A percentile compares a stretch with the other conserved stretches of the same genome.
Conservation (phyloP, 805 yeast species). For the Candida cerambycidarum region DNA sequence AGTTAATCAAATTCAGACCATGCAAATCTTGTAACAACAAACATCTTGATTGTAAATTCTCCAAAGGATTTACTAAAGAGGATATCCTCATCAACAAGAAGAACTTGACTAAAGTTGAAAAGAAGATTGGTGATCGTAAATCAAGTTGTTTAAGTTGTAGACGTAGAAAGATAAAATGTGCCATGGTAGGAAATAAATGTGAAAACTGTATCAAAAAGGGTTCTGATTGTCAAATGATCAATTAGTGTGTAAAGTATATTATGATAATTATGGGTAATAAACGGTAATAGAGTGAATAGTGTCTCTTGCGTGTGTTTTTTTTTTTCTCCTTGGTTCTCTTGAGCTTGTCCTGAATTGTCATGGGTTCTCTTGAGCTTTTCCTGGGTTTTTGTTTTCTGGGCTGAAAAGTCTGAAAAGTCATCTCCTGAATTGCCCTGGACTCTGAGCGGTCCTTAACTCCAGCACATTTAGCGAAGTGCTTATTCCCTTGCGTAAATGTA, state of each 20-base stretch:
- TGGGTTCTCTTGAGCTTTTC: too few relatives aligned
- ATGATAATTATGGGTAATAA: constrained; percentile 4
- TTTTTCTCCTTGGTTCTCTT: not conserved
- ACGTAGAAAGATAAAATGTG: constrained; percentile 45
- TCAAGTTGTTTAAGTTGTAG: constrained; percentile 42
- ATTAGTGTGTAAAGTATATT: too few relatives aligned
- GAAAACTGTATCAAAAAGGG: constrained; percentile 42
- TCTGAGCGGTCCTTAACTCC: too few relatives aligned
- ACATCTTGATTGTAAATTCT: constrained; percentile 50
- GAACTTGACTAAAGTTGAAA: constrained; percentile 12
- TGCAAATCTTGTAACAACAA: constrained; percentile 57
- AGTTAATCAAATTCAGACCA: constrained; percentile 49
- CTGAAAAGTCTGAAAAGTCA: too few relatives aligned
- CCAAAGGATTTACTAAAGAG: constrained; percentile 66
- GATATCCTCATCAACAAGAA: constrained; percentile 45
- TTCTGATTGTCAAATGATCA: constrained; percentile 23
- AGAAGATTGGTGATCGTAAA: constrained; percentile 25
- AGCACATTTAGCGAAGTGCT: too few relatives aligned
- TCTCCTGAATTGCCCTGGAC: too few relatives aligned
- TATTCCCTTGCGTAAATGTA: too few relatives aligned
- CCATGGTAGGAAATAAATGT: constrained; percentile 33
- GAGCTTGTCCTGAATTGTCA: too few relatives aligned
- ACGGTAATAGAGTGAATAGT: constrained; percentile 3
- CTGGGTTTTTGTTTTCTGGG: too few relatives aligned
- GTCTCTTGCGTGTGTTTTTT: not conserved